phyloP scores from a whole-genome alignment of 129 eudicot species.

The Helianthus tuberosus region DNA sequence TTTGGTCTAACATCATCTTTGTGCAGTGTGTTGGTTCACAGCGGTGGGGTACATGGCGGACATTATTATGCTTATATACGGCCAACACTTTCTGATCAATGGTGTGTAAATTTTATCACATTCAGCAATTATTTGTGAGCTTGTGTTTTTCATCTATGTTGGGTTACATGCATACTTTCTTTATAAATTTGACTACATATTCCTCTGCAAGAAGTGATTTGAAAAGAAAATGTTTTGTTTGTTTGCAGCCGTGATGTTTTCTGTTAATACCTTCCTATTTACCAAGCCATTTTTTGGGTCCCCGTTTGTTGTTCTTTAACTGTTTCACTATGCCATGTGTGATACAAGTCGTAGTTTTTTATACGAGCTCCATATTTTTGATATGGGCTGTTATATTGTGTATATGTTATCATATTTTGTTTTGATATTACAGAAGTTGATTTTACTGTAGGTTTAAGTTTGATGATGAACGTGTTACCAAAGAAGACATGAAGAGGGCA shows the following conservation, averaged over 20 bases:
- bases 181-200: slow-evolving; percentile 9
- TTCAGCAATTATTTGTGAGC: not conserved
- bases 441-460: slow-evolving; percentile 63
- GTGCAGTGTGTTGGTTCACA: slow-evolving; percentile 96
- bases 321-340: not conserved
- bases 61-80: slow-evolving; percentile 92
- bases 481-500: slow-evolving; percentile 86
- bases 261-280: slow-evolving; percentile 3
- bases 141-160: not conserved
- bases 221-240: slow-evolving; percentile 3
- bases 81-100: slow-evolving; percentile 75
- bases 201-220: not conserved
- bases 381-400: not conserved
- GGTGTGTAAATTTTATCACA: slow-evolving; percentile 39
- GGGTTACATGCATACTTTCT: not conserved
- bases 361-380: not conserved
- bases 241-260: slow-evolving; percentile 17
- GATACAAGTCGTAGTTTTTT: not conserved
- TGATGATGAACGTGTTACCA: slow-evolving; percentile 89
- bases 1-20: slow-evolving; percentile 22
- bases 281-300: not conserved
- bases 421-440: not conserved
- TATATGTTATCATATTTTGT: not conserved
- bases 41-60: slow-evolving; percentile 95
- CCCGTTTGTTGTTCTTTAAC: not conserved